phyloP scores from a whole-genome alignment of 345 rosid genomes.

The Eucalyptus melliodora region DNA sequence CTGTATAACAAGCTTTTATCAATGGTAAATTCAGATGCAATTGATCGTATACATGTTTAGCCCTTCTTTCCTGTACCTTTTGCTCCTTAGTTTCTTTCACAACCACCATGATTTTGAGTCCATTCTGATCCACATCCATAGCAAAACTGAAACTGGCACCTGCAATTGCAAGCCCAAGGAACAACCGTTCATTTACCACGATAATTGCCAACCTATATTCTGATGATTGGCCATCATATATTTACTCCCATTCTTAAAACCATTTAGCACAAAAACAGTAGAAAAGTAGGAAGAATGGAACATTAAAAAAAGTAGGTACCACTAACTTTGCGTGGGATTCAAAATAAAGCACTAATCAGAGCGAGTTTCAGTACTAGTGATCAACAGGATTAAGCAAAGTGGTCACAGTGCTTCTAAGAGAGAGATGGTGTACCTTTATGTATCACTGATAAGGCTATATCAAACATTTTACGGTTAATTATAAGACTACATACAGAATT shows the following conservation, averaged over 20 bases:
- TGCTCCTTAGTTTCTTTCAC: neutral
- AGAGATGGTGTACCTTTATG: neutral
- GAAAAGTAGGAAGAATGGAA: neutral
- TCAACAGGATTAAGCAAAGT: neutral
- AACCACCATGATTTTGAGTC: conserved; percentile 8
- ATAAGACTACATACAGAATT: neutral
- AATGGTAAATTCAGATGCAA: neutral
- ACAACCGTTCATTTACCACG: neutral
- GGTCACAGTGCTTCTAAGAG: neutral
- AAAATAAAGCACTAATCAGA: neutral
- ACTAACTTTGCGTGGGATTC: neutral
- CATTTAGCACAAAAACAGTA: neutral
- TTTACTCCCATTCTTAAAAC: neutral
- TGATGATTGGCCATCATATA: neutral
- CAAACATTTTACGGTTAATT: neutral
- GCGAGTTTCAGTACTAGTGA: neutral
- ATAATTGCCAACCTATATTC: neutral
- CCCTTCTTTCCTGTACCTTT: neutral
- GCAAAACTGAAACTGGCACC: conserved; percentile 32
- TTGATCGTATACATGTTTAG: neutral
- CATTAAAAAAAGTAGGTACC: neutral
- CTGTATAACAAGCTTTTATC: neutral
- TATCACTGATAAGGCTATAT: neutral
- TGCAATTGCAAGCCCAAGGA: neutral
- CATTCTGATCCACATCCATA: conserved; percentile 25